Percentiles rank a stretch among this genome's conserved stretches.
Conservation (phyloP, 164 flowering plant species). For the Cinnamomum micranthum region DNA sequence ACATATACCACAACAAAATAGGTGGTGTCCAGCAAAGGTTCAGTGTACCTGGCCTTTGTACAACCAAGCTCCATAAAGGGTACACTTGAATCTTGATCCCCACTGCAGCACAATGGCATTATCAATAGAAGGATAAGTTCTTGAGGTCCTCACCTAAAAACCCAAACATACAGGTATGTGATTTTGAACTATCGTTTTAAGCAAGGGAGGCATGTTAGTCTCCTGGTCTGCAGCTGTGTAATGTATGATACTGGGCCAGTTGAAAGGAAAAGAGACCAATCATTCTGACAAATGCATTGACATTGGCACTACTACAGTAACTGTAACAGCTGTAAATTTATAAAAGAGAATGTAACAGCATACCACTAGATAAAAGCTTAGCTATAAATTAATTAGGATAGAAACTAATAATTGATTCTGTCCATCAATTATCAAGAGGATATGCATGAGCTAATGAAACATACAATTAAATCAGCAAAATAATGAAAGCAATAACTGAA, state of each 20-base stretch:
- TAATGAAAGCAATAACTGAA: too few relatives aligned
- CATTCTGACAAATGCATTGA: too few relatives aligned
- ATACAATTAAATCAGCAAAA: too few relatives aligned
- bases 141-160: slow-evolving; percentile 60
- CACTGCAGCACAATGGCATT: slow-evolving; percentile 44
- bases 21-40: background rate
- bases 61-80: slow-evolving; percentile 95
- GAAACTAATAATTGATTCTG: background rate
- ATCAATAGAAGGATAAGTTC: background rate
- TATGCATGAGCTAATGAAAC: too few relatives aligned
- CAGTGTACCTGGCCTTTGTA: slow-evolving; percentile 71
- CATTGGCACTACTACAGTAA: background rate
- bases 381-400: too few relatives aligned
- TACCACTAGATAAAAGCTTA: background rate
- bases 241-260: slow-evolving; percentile 22
- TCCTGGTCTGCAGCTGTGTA: slow-evolving; percentile 58
- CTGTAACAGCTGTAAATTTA: background rate
- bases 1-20: too few relatives aligned
- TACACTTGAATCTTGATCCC: slow-evolving; percentile 94
- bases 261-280: background rate
- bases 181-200: slow-evolving; percentile 51
- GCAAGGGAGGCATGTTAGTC: slow-evolving; percentile 71
- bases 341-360: background rate
- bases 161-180: slow-evolving; percentile 62
- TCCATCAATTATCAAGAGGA: too few relatives aligned